phyloP scores from a whole-genome alignment of 768 basidiomycete species.

The Phlebiopsis flavidoalba region DNA sequence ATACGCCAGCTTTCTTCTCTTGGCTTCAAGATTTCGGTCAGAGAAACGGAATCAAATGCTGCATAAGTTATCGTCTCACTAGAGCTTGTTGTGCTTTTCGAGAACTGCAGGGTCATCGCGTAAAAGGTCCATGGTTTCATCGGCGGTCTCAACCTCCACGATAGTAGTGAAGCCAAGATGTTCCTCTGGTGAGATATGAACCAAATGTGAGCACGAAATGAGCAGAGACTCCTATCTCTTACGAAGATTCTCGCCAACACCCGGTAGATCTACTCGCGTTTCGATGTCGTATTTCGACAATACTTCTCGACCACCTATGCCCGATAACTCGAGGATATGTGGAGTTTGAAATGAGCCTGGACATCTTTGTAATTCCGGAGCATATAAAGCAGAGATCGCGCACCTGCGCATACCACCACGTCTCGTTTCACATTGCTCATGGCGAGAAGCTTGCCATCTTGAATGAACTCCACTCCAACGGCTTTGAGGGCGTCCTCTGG shows the following conservation, averaged over 20 bases:
- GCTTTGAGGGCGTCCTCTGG: not conserved
- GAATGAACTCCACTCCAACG: not conserved
- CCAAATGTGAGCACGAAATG: not conserved
- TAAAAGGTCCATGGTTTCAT: not conserved
- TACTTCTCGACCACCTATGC: constrained; percentile 31
- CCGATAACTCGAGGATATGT: constrained; percentile 41
- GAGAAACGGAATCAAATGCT: not conserved
- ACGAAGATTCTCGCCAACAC: constrained; percentile 28
- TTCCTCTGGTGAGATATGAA: not conserved
- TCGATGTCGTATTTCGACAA: constrained; percentile 22
- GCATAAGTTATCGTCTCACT: not conserved
- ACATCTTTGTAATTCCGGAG: not conserved
- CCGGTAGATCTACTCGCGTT: constrained; percentile 31
- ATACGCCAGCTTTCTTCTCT: not conserved
- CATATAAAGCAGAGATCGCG: too few species aligned
- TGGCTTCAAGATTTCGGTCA: not conserved
- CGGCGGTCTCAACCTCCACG: not conserved
- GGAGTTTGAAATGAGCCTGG: constrained; percentile 37
- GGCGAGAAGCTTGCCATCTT: constrained; percentile 22
- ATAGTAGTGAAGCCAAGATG: not conserved
- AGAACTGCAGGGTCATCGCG: not conserved
- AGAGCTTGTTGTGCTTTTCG: not conserved
- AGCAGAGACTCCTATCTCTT: not conserved
- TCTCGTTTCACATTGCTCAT: constrained; percentile 38
- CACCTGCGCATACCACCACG: constrained; percentile 41